These are phyloP conservation scores for Nicotiana obtusifolia DNA, from an alignment of 257 asterid genomes.

Conservation along the genomic window DNA sequence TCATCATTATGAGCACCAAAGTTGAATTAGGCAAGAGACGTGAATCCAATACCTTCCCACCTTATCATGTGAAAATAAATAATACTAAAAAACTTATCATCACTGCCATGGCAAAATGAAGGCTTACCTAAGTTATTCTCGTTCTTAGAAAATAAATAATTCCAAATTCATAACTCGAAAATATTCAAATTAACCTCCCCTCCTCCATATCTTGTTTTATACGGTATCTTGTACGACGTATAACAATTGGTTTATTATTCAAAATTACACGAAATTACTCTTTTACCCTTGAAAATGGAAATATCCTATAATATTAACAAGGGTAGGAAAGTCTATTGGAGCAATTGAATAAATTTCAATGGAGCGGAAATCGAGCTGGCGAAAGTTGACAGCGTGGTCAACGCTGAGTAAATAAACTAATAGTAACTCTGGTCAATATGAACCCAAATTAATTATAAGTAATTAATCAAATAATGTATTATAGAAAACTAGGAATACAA, in stretches of 20 bases:
- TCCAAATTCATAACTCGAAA: background rate
- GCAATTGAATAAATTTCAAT: background rate
- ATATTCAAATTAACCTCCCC: background rate
- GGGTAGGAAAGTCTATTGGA: background rate
- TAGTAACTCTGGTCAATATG: background rate
- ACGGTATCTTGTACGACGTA: background rate
- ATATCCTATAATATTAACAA: background rate
- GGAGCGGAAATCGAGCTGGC: slow-evolving; percentile 1
- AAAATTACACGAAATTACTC: background rate
- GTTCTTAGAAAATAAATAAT: background rate
- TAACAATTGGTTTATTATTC: background rate
- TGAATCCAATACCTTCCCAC: background rate
- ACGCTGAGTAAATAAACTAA: background rate
- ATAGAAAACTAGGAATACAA: background rate
- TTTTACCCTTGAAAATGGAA: background rate
- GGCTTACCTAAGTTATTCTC: background rate
- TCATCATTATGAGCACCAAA: background rate
- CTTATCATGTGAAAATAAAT: background rate
- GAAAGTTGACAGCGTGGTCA: slow-evolving; percentile 5
- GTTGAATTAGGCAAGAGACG: background rate
- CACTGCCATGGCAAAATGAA: background rate
- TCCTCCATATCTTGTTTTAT: background rate
- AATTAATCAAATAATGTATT: background rate
- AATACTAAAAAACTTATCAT: background rate
- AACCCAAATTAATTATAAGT: background rate